These are phyloP conservation scores for Sarocladium kiliense DNA, from an alignment of 2,329 filamentous ascomycete genomes.

Conservation along the genomic window DNA sequence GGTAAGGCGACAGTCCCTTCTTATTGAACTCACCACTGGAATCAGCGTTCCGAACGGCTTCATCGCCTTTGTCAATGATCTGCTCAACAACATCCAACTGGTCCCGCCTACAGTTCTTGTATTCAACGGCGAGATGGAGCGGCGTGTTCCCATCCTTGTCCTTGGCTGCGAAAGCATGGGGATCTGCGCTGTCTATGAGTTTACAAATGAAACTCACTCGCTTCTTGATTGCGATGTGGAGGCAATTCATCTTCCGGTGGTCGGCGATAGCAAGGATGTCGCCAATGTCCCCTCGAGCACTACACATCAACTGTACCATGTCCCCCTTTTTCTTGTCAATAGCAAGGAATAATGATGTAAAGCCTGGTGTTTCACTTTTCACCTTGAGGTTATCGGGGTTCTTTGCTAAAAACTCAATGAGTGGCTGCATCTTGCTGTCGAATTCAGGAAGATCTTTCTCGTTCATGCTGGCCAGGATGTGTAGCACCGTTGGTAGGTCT, in stretches of 20 bases:
- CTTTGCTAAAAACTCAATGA: not conserved
- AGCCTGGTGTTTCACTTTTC: constrained; percentile 10
- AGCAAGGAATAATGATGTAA: constrained; percentile 11
- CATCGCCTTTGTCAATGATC: constrained; percentile 15
- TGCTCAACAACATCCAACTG: constrained; percentile 15
- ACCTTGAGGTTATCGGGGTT: constrained; percentile 6
- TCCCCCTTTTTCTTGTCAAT: constrained; percentile 13
- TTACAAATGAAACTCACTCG: constrained; percentile 16
- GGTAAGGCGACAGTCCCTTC: constrained; percentile 13
- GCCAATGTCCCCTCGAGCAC: constrained; percentile 9
- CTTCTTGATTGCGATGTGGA: constrained; percentile 12
- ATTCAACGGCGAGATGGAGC: not conserved
- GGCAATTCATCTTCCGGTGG: constrained; percentile 12
- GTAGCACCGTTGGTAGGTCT: constrained; percentile 14
- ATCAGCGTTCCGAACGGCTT: not conserved
- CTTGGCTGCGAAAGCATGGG: constrained; percentile 12
- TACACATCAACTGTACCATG: constrained; percentile 14
- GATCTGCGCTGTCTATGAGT: constrained; percentile 13
- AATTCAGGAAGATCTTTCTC: constrained; percentile 14
- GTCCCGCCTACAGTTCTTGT: constrained; percentile 3
- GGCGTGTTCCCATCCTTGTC: not conserved
- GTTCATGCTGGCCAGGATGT: constrained; percentile 15
- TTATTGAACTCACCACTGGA: constrained; percentile 14
- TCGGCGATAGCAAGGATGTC: constrained; percentile 12
- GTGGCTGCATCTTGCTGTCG: constrained; percentile 15